A percentile compares a stretch with the other conserved stretches of the same genome.
These are phyloP conservation scores for Alternaria arbusti DNA, from an alignment of 2,329 filamentous ascomycete species.

Conservation along the genomic window DNA sequence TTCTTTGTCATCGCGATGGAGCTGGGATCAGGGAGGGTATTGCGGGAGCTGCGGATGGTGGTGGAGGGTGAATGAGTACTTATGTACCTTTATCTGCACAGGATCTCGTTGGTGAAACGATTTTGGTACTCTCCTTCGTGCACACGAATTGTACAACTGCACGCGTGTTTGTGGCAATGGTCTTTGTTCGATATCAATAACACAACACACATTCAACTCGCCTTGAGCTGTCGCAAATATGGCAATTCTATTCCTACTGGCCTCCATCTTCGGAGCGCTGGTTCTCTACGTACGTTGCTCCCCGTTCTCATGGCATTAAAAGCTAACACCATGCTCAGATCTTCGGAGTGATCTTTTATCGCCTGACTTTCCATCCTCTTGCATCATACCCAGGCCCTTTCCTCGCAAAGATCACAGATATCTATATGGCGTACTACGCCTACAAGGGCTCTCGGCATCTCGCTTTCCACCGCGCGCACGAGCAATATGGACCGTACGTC, in stretches of 20 bases:
- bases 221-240: background rate
- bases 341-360: constrained; percentile 42
- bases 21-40: constrained; percentile 20
- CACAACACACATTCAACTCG: background rate
- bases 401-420: constrained; percentile 47
- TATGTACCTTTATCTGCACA: constrained; percentile 12
- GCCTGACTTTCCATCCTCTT: constrained; percentile 53
- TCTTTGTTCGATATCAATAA: background rate
- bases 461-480: constrained; percentile 73
- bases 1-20: constrained; percentile 8
- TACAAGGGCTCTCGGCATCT: constrained; percentile 77
- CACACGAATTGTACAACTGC: background rate
- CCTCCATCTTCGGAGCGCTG: constrained; percentile 30
- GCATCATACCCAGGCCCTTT: constrained; percentile 53
- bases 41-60: constrained; percentile 38
- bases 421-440: constrained; percentile 66
- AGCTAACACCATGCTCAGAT: constrained; percentile 27
- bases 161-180: constrained; percentile 1
- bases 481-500: constrained; percentile 73
- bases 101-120: background rate
- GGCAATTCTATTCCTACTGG: constrained; percentile 24
- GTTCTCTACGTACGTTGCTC: constrained; percentile 32
- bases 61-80: constrained; percentile 25
- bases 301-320: background rate
- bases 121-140: background rate